Percentiles rank a stretch among this genome's conserved stretches.
Conservation (phyloP, 257 asterid species). For the Ilex aquifolium region DNA sequence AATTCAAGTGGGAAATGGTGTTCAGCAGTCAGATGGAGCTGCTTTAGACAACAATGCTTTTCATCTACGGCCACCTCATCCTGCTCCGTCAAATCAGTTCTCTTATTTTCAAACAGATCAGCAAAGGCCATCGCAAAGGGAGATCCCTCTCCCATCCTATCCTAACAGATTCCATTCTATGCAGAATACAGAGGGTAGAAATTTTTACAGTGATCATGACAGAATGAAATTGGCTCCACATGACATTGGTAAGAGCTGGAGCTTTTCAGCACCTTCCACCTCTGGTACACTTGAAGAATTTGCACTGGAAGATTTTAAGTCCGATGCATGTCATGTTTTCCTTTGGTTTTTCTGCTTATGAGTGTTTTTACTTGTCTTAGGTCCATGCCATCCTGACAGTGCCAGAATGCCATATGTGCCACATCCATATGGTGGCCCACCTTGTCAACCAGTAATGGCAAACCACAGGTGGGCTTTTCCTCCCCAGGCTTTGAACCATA, state of each 20-base stretch:
- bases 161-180: constrained; percentile 45
- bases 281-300: neutral
- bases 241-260: constrained; percentile 64
- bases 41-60: constrained; percentile 41
- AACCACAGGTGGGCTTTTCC: constrained; percentile 60
- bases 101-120: constrained; percentile 66
- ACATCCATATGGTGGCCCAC: constrained; percentile 46
- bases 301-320: neutral
- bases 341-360: constrained; percentile 1
- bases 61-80: constrained; percentile 81
- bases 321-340: neutral
- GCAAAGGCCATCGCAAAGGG: constrained; percentile 46
- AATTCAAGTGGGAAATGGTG: constrained; percentile 31
- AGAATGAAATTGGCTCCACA: constrained; percentile 39
- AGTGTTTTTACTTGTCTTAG: constrained; percentile 26
- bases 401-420: constrained; percentile 46
- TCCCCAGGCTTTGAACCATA: constrained; percentile 51
- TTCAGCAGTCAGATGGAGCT: constrained; percentile 37
- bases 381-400: constrained; percentile 64
- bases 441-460: constrained; percentile 46
- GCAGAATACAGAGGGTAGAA: constrained; percentile 48
- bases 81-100: constrained; percentile 86
- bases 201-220: constrained; percentile 50
- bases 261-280: constrained; percentile 48
- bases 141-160: constrained; percentile 43